Conservation (phyloP, 768 basidiomycete genomes). For the Gelatoporia subvermispora region DNA sequence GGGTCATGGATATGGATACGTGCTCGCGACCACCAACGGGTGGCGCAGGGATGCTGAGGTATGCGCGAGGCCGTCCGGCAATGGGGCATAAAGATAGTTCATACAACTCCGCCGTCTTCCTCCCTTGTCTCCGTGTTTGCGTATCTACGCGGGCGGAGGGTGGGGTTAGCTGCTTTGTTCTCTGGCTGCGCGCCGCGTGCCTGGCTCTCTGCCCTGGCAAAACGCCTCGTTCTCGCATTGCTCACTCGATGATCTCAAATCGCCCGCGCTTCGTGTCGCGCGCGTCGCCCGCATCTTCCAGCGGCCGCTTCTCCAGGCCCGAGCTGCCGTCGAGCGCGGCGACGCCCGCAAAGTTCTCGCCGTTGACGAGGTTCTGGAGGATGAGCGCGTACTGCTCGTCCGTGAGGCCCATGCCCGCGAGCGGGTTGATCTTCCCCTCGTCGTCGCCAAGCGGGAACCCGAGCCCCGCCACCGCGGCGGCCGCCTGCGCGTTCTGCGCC, state of each 20-base stretch:
- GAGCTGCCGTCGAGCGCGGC: slow-evolving; percentile 21
- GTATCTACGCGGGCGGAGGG: too few relatives aligned
- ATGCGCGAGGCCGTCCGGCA: too few relatives aligned
- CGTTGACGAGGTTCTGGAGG: slow-evolving; percentile 65
- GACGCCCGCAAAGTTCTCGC: slow-evolving; percentile 50
- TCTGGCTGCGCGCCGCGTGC: too few relatives aligned
- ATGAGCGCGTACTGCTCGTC: slow-evolving; percentile 86
- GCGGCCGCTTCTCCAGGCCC: slow-evolving; percentile 23
- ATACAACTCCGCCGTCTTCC: too few relatives aligned
- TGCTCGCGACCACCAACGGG: too few relatives aligned
- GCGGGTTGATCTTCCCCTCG: slow-evolving; percentile 68
- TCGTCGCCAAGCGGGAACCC: slow-evolving; percentile 23
- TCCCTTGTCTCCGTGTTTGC: too few relatives aligned
- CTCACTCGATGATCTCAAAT: slow-evolving; percentile 35
- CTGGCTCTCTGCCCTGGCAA: too few relatives aligned
- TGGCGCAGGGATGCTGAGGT: too few relatives aligned
- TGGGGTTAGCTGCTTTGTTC: too few relatives aligned
- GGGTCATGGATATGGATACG: too few relatives aligned
- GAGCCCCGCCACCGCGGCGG: slow-evolving; percentile 8
- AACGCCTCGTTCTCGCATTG: background rate
- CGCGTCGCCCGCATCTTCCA: slow-evolving; percentile 27
- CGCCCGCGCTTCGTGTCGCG: slow-evolving; percentile 35
- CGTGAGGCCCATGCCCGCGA: slow-evolving; percentile 82
- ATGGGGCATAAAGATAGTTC: too few relatives aligned
- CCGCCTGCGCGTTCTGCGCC: slow-evolving; percentile 13